Evolutionary conservation across 2,329 filamentous ascomycete species (phyloP).

Genomic region (Alternaria novae-zelandiae): DNA sequence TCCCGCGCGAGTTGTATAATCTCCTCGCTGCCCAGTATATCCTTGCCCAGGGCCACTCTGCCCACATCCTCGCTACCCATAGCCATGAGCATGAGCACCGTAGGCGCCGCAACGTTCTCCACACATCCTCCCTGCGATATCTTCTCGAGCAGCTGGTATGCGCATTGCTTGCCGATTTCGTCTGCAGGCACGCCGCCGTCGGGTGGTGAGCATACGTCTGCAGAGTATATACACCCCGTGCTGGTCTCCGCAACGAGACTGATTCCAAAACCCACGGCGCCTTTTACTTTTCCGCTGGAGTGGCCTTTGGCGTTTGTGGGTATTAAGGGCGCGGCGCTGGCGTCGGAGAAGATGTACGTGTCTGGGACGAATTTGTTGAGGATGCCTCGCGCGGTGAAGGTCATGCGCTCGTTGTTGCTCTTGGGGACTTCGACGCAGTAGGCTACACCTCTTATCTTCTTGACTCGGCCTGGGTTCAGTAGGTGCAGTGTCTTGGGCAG

Average conservation of each 20-base stretch:
- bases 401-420: conserved; percentile 94
- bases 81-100: conserved; percentile 87
- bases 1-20: conserved; percentile 83
- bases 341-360: conserved; percentile 83
- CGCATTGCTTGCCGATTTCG: conserved; percentile 86
- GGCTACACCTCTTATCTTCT: conserved; percentile 88
- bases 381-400: conserved; percentile 84
- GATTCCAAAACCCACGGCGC: conserved; percentile 90
- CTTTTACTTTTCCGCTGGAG: conserved; percentile 58
- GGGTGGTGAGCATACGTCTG: conserved; percentile 77
- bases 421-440: conserved; percentile 92
- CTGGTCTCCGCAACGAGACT: conserved; percentile 92
- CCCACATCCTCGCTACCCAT: conserved; percentile 98
- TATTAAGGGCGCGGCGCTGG: conserved; percentile 65
- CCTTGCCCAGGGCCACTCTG: conserved; percentile 78
- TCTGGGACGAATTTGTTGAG: conserved; percentile 84
- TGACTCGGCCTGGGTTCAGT: conserved; percentile 81
- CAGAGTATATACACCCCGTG: conserved; percentile 83
- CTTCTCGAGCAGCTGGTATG: conserved; percentile 85
- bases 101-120: conserved; percentile 72
- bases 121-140: conserved; percentile 85
- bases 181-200: conserved; percentile 85
- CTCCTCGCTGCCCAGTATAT: conserved; percentile 81
- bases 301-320: conserved; percentile 74
- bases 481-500: conserved; percentile 93